Evolutionary conservation across 805 yeast genomes (phyloP), one percentile per base, ranked within the genome.

Genomic region (Saccharomycopsis sp.): DNA sequence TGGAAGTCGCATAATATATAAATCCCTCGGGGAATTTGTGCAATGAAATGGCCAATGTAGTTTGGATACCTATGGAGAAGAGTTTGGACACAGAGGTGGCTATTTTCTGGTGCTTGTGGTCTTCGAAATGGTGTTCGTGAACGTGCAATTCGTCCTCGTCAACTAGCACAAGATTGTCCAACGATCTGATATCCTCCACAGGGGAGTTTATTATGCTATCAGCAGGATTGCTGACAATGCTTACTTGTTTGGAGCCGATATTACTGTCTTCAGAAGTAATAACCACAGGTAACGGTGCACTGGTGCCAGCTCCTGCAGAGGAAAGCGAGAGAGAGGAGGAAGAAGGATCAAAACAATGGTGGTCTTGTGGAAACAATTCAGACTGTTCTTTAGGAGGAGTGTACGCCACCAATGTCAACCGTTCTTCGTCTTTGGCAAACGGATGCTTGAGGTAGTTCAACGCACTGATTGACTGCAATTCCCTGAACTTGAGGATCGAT

Each of bases 21-120:
- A 92, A 89, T 0, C 99, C 99, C 71, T 92, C 99, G 0, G 99
- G 99, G 24, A 92, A 77, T 68, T 94, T 91, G 72, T 92, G 99
- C 29, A 94, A 71, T 0, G 95, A 81, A 29, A 92, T 82, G 0
- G 96, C 98, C 54, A 91, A 69, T 4, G 91, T 83, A 0, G 98
- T 92, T 69, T 94, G 97, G 21, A 94, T 69, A 2, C 97, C 97
- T 58, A 92, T 90, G 3, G 96, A 81, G 9, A 92, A 71, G n/a
- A 92, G 72, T 58, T 89, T 78, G 0, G 95, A 85, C 16, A 85
- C 73, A 1, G 94, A 91, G 0, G 96, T 83, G 57, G 82, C 83
- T 20, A 88, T 77, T 65, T 87, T 89, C 7, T 18, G 34, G 68
- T 90, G 97, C 66, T 87, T 95, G 64, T 89, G 96, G 64, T 80